Evolutionary conservation across 176 grass and related monocot genomes (phyloP), one percentile per base, ranked within the genome.

Genomic region (Ensete glaucum): DNA sequence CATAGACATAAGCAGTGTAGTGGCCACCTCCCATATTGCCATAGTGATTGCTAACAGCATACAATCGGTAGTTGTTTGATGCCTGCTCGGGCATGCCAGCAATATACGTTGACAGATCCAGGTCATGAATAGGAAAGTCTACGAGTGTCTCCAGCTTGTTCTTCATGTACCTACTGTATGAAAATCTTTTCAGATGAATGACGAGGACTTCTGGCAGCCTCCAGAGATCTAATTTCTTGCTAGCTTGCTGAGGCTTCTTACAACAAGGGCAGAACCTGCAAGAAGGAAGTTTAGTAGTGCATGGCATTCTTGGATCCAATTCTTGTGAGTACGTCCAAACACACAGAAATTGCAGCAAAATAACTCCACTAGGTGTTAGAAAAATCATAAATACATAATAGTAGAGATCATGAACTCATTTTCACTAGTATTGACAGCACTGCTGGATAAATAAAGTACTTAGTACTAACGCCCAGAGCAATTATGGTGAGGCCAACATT

Each of bases 151-250:
- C 88, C 1, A 99, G 88, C 74, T 99, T 99, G 79, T 89, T 91
- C 82, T 89, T 99, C 72, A 80, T 91, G 76, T 87, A 91, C 76
- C 89, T 87, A 10, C 69, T 91, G 68, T 94, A 95, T 22, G 80
- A 89, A 76, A 99, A 95, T 82, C 88, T 89, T 80, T 99, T 99
- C 20, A 94, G 88, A 83, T 99, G 96, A 76, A 95, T 94, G 49
- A 99, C 91, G 43, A 94, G 82, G 78, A 95, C 83, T 88, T 99
- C 88, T 0, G 91, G 95, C 50, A 91, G 77, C 78, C 86, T 91
- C 96, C 96, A 99, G 22, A 99, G 82, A 83, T 94, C 91, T 73
- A 99, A 72, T 83, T 99, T 99, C 81, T 99, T 99, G 73, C 85
- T 87, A 0, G 88, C 96, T 72, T 99, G 88, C 24, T 91, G 88